Evolutionary conservation across 2,329 filamentous ascomycete species (phyloP).

Genomic region (Setomelanomma holmii): DNA sequence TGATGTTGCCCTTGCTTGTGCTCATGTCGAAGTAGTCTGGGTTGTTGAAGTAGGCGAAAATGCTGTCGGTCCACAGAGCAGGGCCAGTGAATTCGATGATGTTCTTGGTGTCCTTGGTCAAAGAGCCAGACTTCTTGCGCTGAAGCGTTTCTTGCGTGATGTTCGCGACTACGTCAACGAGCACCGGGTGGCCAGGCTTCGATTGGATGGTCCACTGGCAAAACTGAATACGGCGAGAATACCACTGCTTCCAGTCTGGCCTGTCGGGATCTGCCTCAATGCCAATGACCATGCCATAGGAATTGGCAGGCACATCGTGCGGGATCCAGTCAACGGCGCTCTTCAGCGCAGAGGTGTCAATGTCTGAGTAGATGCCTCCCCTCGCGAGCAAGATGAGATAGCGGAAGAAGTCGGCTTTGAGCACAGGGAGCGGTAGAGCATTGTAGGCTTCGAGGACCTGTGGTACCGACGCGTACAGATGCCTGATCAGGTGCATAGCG

Average conservation of each 20-base stretch:
- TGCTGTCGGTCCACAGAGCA: conserved; percentile 88
- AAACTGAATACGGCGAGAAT: conserved; percentile 94
- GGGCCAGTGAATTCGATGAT: conserved; percentile 96
- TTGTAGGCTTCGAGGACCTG: conserved; percentile 59
- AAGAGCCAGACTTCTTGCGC: conserved; percentile 71
- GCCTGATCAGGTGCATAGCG: conserved; percentile 78
- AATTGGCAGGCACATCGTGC: conserved; percentile 73
- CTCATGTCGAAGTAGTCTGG: conserved; percentile 83
- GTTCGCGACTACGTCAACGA: conserved; percentile 84
- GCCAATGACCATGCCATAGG: conserved; percentile 86
- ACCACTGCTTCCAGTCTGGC: conserved; percentile 93
- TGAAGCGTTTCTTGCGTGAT: conserved; percentile 84
- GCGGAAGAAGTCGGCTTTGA: conserved; percentile 72
- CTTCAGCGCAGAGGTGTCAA: conserved; percentile 86
- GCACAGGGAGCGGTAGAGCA: conserved; percentile 56
- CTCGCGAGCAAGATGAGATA: conserved; percentile 76
- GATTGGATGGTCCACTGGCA: conserved; percentile 99
- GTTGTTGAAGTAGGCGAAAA: conserved; percentile 96
- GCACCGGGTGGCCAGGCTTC: conserved; percentile 91
- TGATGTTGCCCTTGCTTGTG: conserved; percentile 74
- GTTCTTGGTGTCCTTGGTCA: conserved; percentile 72
- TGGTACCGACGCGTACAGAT: conserved; percentile 78
- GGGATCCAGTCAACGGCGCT: conserved; percentile 90
- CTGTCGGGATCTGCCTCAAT: conserved; percentile 97
- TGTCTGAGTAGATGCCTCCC: conserved; percentile 79